Evolutionary conservation across 23 red algal species (phyloP).

Genomic region (Agarophyton chilense): DNA sequence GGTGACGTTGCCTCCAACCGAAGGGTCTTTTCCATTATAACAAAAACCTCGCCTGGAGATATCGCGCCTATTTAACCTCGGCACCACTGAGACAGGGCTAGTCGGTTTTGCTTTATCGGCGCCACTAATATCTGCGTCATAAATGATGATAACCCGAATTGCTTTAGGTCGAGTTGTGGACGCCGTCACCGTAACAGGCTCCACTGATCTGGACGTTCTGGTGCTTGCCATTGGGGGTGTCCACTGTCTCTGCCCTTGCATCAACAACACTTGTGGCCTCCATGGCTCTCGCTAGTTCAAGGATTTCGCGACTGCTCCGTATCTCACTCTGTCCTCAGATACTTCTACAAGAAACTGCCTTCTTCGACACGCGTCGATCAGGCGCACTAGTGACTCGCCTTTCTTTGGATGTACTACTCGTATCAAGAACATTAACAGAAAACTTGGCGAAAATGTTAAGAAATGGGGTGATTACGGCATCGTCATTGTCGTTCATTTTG

Average conservation of each 20-base stretch:
- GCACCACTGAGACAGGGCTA: slow-evolving; percentile 51
- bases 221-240: slow-evolving; percentile 77
- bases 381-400: slow-evolving; percentile 98
- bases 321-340: slow-evolving; percentile 71
- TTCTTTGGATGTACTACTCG: slow-evolving; percentile 81
- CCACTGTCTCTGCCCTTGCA: slow-evolving; percentile 77
- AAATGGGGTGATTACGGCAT: slow-evolving; percentile 65
- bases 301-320: slow-evolving; percentile 86
- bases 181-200: slow-evolving; percentile 51
- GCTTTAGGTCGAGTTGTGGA: slow-evolving; percentile 89
- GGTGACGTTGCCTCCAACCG: neutral
- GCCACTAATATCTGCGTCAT: slow-evolving; percentile 80
- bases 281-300: slow-evolving; percentile 84
- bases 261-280: slow-evolving; percentile 70
- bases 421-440: slow-evolving; percentile 88
- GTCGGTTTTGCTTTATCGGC: slow-evolving; percentile 81
- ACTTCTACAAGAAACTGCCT: no score
- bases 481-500: slow-evolving; percentile 72
- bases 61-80: slow-evolving; percentile 58
- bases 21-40: slow-evolving; percentile 42
- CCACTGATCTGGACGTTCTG: slow-evolving; percentile 59
- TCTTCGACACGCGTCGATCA: no score
- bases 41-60: slow-evolving; percentile 26
- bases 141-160: slow-evolving; percentile 84
- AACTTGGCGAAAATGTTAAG: slow-evolving; percentile 87